Base-by-base conservation (phyloP, 805 yeast genomes). In the Metschnikowia anglica region DNA sequence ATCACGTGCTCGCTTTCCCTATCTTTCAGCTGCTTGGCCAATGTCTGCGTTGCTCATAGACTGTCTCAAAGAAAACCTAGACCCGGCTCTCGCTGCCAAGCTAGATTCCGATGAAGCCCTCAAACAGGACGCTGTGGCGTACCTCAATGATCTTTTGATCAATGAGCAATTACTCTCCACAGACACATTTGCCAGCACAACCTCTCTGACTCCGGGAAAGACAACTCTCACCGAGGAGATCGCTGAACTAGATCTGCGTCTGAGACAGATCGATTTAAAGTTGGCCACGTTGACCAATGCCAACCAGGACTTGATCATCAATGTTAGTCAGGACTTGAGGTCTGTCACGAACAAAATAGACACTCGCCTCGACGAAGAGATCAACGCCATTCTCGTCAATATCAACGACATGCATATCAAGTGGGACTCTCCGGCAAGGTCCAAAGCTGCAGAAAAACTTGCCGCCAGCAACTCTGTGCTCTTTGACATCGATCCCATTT, bases 191-290 rank as follows among this genome's bases (percentile, higher is more conserved):
- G 47, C 77, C 60, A 53, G 76, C 58, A 55, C 73, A 63, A 23
- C 70, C 49, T 48, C 37, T 51, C 51, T 46, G 55, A 15, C 9
- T 8, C 38, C 37, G 11, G 43, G 34, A 13, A 35, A 32, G 13
- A 19, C 34, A 23, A 74, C 81, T 0, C 51, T 80, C 25, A 77
- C 80, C 1, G 88, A 83, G 50, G 89, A 82, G 55, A 81, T 85
- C 32, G 90, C 90, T 0, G 91, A 85, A 54, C 61, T 83, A 25
- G 88, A 83, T 51, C 76, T 78, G 20, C 49, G 68, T n/a, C 78
- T 77, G 48, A 62, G 81, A 16, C 56, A 61, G 1, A 55, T 77
- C 15, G 83, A 80, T 46, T 54, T 62, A 4, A 60, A 74, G 46
- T 58, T 83, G 32, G 67, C 72, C 5, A 66, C 68, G 33, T 59